phyloP scores from a whole-genome alignment of 208 protist genomes.

The Trypanosoma lewisi region DNA sequence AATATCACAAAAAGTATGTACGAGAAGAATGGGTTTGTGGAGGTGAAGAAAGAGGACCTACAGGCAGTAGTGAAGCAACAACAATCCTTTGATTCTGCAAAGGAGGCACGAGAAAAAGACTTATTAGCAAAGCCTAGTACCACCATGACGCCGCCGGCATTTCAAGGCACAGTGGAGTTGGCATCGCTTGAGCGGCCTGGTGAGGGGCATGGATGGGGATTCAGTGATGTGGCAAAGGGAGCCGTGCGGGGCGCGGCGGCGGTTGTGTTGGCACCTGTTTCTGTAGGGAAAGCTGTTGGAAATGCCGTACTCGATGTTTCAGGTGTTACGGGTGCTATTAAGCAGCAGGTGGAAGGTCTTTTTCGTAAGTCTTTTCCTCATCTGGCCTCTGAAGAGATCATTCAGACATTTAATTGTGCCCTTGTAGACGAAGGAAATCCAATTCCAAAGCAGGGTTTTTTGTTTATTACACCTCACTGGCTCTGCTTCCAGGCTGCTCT shows the following conservation, averaged over 20 bases:
- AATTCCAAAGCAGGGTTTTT: conserved; percentile 46
- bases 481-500: conserved; percentile 65
- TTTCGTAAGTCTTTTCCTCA: conserved; percentile 68
- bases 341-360: conserved; percentile 50
- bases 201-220: conserved; percentile 10
- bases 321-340: conserved; percentile 60
- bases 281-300: conserved; percentile 50
- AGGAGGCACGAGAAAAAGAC: background rate
- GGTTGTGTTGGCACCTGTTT: conserved; percentile 71
- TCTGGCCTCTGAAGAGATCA: conserved; percentile 47
- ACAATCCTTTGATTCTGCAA: background rate
- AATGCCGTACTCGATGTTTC: conserved; percentile 69
- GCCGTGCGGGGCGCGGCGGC: conserved; percentile 65
- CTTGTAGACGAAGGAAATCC: conserved; percentile 34
- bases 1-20: conserved; percentile 55
- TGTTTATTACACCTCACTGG: conserved; percentile 69
- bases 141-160: conserved; percentile 19
- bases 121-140: conserved; percentile 16
- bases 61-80: conserved; percentile 1
- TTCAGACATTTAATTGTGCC: conserved; percentile 59
- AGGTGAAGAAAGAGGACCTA: conserved; percentile 50
- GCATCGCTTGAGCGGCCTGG: conserved; percentile 56
- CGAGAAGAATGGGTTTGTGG: conserved; percentile 42
- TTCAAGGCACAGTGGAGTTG: conserved; percentile 70
- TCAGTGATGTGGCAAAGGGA: conserved; percentile 56